Evolutionary conservation across 78 protist species (phyloP), one percentile per base, ranked within the genome.

Genomic region (Mantamonas sphyraenae): DNA sequence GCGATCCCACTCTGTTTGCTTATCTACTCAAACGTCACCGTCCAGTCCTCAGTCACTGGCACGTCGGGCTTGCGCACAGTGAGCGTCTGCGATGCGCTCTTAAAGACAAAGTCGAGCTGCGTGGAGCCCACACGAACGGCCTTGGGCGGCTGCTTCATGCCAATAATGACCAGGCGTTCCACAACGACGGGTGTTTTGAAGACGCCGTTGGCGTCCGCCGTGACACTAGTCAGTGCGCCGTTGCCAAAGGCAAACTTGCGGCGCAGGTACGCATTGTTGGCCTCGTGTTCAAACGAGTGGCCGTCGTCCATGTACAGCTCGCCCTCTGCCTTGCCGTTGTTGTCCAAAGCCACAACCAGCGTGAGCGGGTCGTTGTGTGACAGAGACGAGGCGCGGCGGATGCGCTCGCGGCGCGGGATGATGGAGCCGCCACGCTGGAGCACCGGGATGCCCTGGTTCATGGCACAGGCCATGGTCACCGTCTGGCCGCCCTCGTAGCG

Each of bases 361-460:
- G 98, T 93, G 80, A 57, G 79, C 33, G 97, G 97, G 60, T 95
- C 98, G 38, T 31, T 12, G n/a, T 0, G 50, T 96, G 85, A 89
- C 53, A 43, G 76, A 14, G 33, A 5, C 7, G 87, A 26, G 24
- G 80, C 9, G 47, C 97, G 82, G 35, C 98, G 77, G 12, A 74
- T 47, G 31, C 98, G 76, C 74, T 86, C 87, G 59, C 74, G 50
- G 56, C 73, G 64, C 8, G 95, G 79, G n/a, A 94, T 16, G 65
- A 95, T 71, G 30, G 80, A 37, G 37, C 98, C 98, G 24, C 93
- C 97, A 1, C 92, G 76, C 64, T 81, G 89, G 77, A 42, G 83
- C 56, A 76, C 89, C 28, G 94, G 94, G 1, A 84, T 81, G 60
- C 31, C n/a, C n/a, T n/a, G 28, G n/a, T 80, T 91, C 35, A 86